phyloP scores from a whole-genome alignment of 2,329 filamentous ascomycete species.

The Cyphellophora europaea region DNA sequence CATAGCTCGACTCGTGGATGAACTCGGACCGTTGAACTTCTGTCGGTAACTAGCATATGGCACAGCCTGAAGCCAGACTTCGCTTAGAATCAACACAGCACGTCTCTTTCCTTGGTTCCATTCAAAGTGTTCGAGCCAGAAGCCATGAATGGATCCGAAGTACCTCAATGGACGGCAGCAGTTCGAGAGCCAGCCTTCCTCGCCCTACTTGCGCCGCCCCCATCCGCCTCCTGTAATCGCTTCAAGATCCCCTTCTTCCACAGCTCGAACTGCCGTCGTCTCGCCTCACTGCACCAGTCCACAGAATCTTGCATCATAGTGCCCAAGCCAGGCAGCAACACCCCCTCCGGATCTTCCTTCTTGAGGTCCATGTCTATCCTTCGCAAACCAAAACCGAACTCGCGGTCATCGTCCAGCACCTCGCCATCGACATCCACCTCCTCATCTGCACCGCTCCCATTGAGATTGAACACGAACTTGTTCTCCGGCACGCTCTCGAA shows the following conservation, averaged over 20 bases:
- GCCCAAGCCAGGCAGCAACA: constrained; percentile 35
- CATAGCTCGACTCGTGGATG: no score
- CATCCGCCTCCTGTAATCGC: no score
- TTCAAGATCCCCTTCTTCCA: constrained; percentile 35
- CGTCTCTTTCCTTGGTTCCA: no score
- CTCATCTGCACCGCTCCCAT: constrained; percentile 15
- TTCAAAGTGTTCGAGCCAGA: no score
- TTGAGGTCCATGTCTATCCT: constrained; percentile 19
- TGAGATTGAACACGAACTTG: constrained; percentile 27
- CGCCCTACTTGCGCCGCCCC: no score
- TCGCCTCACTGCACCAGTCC: constrained; percentile 37
- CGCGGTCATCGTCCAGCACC: constrained; percentile 1
- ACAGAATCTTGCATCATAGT: constrained; percentile 43
- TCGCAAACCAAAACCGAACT: constrained; percentile 1
- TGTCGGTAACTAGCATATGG: no score
- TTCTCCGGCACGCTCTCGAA: constrained; percentile 46
- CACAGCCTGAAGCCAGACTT: no score
- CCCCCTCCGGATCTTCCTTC: constrained; percentile 24
- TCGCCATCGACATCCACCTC: not conserved
- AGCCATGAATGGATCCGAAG: no score
- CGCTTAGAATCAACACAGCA: no score
- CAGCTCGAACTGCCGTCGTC: constrained; percentile 28
- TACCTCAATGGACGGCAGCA: no score
- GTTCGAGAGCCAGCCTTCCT: no score
- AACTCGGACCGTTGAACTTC: no score